A percentile compares a stretch with the other conserved stretches of the same genome.
phyloP scores from a whole-genome alignment of 2,329 filamentous ascomycete genomes.

The Aspergillus floridensis region DNA sequence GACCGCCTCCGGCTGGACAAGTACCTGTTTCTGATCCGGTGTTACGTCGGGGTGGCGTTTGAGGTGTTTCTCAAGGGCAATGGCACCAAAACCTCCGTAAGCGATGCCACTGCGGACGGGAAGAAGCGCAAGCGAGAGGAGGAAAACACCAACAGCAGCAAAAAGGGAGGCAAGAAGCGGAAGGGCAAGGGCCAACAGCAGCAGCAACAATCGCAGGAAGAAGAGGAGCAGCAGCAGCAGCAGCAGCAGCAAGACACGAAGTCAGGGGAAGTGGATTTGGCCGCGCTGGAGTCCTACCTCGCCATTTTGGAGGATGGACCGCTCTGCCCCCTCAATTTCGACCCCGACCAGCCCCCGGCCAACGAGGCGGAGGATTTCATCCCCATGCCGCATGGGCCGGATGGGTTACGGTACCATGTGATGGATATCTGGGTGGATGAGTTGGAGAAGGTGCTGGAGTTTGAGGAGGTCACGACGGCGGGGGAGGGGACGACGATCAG shows the following conservation, averaged over 20 bases:
- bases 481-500: conserved; percentile 23
- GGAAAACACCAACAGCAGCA: conserved; percentile 10
- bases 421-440: conserved; percentile 92
- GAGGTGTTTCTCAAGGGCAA: conserved; percentile 35
- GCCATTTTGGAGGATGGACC: conserved; percentile 42
- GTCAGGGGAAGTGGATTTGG: conserved; percentile 26
- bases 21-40: conserved; percentile 79
- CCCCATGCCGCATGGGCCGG: conserved; percentile 62
- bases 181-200: conserved; percentile 10
- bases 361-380: conserved; percentile 30
- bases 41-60: conserved; percentile 72
- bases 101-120: not conserved
- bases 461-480: conserved; percentile 37
- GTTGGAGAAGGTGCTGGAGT: conserved; percentile 66
- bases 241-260: conserved; percentile 11
- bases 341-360: conserved; percentile 27
- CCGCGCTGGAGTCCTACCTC: conserved; percentile 38
- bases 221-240: conserved; percentile 22
- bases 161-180: conserved; percentile 17
- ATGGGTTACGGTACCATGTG: conserved; percentile 81
- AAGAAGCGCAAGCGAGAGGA: conserved; percentile 35
- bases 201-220: conserved; percentile 25
- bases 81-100: not conserved
- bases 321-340: conserved; percentile 40
- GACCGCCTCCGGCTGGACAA: conserved; percentile 85